These are phyloP conservation scores for Micractinium sp. DNA, from an alignment of 139 green algal genomes.

Conservation along the genomic window DNA sequence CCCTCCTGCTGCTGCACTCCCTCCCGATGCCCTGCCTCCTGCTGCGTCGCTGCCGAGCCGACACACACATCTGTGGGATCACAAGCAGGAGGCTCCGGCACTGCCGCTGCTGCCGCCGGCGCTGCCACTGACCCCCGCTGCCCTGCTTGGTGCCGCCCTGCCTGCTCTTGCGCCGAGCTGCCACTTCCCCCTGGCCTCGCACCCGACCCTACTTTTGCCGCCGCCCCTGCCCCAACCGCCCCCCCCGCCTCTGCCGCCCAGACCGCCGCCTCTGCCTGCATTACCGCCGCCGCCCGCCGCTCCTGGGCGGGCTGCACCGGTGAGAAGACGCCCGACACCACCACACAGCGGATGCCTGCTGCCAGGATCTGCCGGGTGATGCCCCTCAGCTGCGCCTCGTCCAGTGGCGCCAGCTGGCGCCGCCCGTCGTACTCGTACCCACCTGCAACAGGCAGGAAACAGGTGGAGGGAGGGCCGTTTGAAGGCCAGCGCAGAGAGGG, in stretches of 20 bases:
- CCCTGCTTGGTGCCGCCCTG: not conserved
- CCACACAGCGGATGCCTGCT: slow-evolving; percentile 24
- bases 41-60: not conserved
- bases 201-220: too few relatives aligned
- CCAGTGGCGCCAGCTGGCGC: slow-evolving; percentile 32
- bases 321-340: slow-evolving; percentile 47
- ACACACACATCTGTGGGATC: too few relatives aligned
- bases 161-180: not conserved
- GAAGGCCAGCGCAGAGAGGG: not conserved
- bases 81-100: not conserved
- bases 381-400: slow-evolving; percentile 16
- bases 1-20: not conserved
- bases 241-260: not conserved
- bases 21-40: not conserved
- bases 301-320: slow-evolving; percentile 47
- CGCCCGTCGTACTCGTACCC: slow-evolving; percentile 54
- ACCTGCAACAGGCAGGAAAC: slow-evolving; percentile 7
- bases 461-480: not conserved
- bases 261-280: not conserved
- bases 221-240: not conserved
- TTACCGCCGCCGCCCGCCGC: slow-evolving; percentile 3
- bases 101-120: not conserved
- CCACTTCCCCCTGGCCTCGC: too few relatives aligned
- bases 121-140: not conserved
- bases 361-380: slow-evolving; percentile 16